Base-by-base conservation (phyloP, 1,139 yeast genomes). In the Suhomyces bolitotheri region DNA sequence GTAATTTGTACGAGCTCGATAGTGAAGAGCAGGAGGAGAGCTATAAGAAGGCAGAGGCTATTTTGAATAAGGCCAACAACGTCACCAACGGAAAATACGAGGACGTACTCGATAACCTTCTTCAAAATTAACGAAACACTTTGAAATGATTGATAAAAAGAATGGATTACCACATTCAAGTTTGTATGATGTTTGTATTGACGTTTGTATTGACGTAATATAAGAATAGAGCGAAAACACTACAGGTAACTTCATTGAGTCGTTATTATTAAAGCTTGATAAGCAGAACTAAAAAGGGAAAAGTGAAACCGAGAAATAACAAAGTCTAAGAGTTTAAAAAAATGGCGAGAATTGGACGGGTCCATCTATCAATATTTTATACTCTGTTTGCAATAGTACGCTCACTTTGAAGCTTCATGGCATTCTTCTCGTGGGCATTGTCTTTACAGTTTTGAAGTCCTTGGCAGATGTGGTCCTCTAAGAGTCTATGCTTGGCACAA, bases 371-470 rank as follows among this genome's bases (percentile, higher is more conserved):
- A n/a, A n/a, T n/a, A 21, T 31, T 25, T 31, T 43, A 58, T 15
- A 54, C 64, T 38, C 66, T 50, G 49, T 68, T 53, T 21, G 64
- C 54, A 30, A 69, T 58, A 27, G 76, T 70, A 44, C 71, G 62
- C 47, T 70, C 76, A 47, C 60, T 65, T 45, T 70, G 68, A 29
- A 70, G 47, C 46, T 56, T 56, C 44, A 49, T 46, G 39, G 61
- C 61, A 36, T 56, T 56, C 33, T 57, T 45, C 43, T 52, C 73
- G 54, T 86, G 95, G 47, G 88, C 81, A 50, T 76, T 79, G 52
- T 87, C 90, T 66, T 87, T 86, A 66, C 95, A 86, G 49, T 66
- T 72, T 54, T 83, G 86, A 44, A 88, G 74, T 7, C 94, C 95
- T 41, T 74, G 68, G 57, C 97, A 88, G 43, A 76, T 61, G 62